Evolutionary conservation across 768 basidiomycete genomes (phyloP), one percentile per base, ranked within the genome.

Genomic region (Boletus reticulatus): DNA sequence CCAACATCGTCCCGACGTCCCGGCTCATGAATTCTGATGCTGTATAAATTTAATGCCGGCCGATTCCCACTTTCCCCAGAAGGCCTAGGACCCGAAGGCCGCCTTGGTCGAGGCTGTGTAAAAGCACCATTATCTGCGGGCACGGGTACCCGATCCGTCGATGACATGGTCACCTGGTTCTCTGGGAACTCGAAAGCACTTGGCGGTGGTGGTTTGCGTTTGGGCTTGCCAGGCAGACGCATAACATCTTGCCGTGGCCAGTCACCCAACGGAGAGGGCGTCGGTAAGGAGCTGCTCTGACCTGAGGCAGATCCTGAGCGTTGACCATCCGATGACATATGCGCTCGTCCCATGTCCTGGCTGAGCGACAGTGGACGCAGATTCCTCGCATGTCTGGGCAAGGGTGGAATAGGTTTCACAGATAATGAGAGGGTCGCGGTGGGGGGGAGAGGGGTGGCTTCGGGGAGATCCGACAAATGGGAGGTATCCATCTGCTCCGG

Each of bases 171-270:
- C 19, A 19, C 39, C 22, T 52, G 51, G 20, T 39, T 22, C 5
- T 24, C 19, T 32, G 70, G 70, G 41, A 72, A 72, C 47, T 66
- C 65, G 22, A 52, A 66, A 2, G 63, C 48, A 12, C 57, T 63
- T 22, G 65, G 57, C 6, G 65, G 60, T 6, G 55, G 53, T n/a
- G 56, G 13, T 44, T 42, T 60, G 46, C 52, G 51, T 41, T 43
- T 67, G 20, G 32, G 31, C 24, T 55, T 64, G 52, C 56, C 53
- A 47, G 73, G 66, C 24, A 56, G 57, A 43, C 64, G 58, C 67
- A 71, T 64, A 39, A 65, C 42, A 58, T 84, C 76, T 12, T 64
- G 61, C 20, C 79, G 77, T 37, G 83, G 84, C 84, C 84, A 84
- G 34, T 80, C 69, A 17, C 81, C 80, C 1, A 85, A 67, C 4